Evolutionary conservation across 139 green algal genomes (phyloP), one percentile per base, ranked within the genome.

Genomic region (Microglena sp.): DNA sequence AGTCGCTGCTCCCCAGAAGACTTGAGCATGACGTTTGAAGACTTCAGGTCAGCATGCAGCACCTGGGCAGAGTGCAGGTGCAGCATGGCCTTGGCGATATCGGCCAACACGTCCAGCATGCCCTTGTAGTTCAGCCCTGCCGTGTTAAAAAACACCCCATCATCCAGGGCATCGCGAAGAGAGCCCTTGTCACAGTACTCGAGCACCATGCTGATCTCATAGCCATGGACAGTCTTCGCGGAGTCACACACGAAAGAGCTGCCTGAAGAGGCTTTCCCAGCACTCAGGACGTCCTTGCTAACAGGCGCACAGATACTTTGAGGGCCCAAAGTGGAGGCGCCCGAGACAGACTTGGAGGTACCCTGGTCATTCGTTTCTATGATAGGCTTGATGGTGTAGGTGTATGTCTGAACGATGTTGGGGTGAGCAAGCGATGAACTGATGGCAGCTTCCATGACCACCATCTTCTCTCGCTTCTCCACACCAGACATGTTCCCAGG

Each of bases 1-100:
- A 33, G 8, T 3, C 29, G 28, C 5, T 5, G 60, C 27, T 79
- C 62, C n/a, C 73, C 77, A 0, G 67, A 46, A 57, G 61, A 75
- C 65, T 81, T 81, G 27, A 86, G 72, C 79, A 86, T 79, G 29
- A 86, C 71, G 60, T 86, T 86, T 22, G n/a, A n/a, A n/a, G 68
- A 64, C 60, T 67, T 85, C 35, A 85, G 68, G 62, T 85, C 78
- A 22, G 57, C 44, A 57, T 82, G 78, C 32, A 80, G 32, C 28
- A 82, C 68, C 30, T 70, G 36, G 36, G 62, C 46, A 3, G 45
- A 22, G 66, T 85, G 78, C 27, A 85, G 56, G 66, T 77, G 74
- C 5, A 36, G 56, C 68, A 81, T 74, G 21, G 71, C 78, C 24
- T 73, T 71, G 0, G 78, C 74, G 0, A 82, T 68, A 53, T 85